Evolutionary conservation across 2,329 filamentous ascomycete genomes (phyloP), one percentile per base, ranked within the genome.

Genomic region (Scedosporium boydii): DNA sequence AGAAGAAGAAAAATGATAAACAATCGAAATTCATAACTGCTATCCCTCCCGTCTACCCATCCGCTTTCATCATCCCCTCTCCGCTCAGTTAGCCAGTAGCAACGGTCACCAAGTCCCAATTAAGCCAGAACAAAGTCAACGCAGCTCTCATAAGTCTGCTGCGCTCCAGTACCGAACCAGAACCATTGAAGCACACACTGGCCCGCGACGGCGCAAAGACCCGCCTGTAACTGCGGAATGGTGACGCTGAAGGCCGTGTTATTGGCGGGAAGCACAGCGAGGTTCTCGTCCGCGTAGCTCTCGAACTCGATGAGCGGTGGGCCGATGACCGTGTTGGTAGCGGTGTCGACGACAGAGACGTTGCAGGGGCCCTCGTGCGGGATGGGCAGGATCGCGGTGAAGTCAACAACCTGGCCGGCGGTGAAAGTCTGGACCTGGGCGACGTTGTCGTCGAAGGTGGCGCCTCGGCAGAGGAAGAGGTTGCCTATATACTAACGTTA

Each of bases 321-420:
- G 41, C 82, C 83, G 27, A 87, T 76, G 64, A 83, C 71, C 27
- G 70, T 74, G 73, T 85, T 80, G 66, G 77, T 78, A 44, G 75
- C 73, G 10, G 79, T 81, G 68, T 82, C 76, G 66, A 87, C 78
- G 59, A 87, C 77, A 18, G 80, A 83, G 46, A 87, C 81, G 70
- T 87, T 87, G 69, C 73, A 74, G 14, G 75, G 74, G 0, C 77
- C 77, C 18, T 76, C 76, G 70, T 79, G 77, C 6, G 78, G 74
- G 61, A 80, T 79, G 9, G 76, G 72, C 12, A 80, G 69, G 27
- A 65, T 66, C 44, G 77, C 73, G 7, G 69, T 71, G 66, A 81
- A 75, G 65, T 72, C 70, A 63, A 82, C 70, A 23, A 71, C 71
- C 67, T 81, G 71, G n/a, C 78, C 78, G 0, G 76, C 68, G 0